Evolutionary conservation across 495 filamentous ascomycete species (phyloP).

Genomic region (Xylaria sp.): DNA sequence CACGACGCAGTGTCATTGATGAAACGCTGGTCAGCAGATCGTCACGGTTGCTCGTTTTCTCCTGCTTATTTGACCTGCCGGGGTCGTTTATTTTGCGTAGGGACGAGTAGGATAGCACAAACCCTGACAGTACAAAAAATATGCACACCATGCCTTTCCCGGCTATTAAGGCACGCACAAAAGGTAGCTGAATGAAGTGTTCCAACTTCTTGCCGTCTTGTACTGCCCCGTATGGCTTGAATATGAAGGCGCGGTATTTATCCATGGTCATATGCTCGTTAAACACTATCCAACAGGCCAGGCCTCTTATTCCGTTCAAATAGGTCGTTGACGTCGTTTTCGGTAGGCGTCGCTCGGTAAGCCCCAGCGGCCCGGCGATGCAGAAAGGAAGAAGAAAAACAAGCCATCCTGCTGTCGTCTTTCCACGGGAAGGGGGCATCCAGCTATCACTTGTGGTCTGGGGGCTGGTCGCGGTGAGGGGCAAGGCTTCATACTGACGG

Average conservation of each 20-base stretch:
- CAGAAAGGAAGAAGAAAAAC: constrained; percentile 19
- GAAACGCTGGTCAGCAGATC: constrained; percentile 17
- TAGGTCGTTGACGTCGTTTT: constrained; percentile 24
- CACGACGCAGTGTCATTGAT: constrained; percentile 23
- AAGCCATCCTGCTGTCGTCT: constrained; percentile 10
- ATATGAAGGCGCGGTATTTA: constrained; percentile 16
- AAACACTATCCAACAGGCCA: constrained; percentile 24
- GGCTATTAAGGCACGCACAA: constrained; percentile 15
- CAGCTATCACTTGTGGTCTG: constrained; percentile 10
- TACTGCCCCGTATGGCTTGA: constrained; percentile 22
- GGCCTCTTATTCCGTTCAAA: constrained; percentile 21
- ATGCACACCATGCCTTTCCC: constrained; percentile 26
- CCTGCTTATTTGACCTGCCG: constrained; percentile 10
- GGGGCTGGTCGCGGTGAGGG: not conserved
- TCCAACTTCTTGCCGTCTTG: constrained; percentile 13
- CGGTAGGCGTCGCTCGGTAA: constrained; percentile 20
- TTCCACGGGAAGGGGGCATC: constrained; percentile 5
- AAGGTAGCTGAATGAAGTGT: constrained; percentile 23
- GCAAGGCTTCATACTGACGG: constrained; percentile 20
- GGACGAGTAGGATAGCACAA: constrained; percentile 22
- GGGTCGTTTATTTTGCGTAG: constrained; percentile 21
- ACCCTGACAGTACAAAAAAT: constrained; percentile 20
- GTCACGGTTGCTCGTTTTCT: constrained; percentile 17
- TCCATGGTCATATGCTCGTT: constrained; percentile 25
- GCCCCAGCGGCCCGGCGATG: constrained; percentile 16